Evolutionary conservation across 305 asterid species (phyloP), one percentile per base, ranked within the genome.

Genomic region (Fraxinus dipetala): DNA sequence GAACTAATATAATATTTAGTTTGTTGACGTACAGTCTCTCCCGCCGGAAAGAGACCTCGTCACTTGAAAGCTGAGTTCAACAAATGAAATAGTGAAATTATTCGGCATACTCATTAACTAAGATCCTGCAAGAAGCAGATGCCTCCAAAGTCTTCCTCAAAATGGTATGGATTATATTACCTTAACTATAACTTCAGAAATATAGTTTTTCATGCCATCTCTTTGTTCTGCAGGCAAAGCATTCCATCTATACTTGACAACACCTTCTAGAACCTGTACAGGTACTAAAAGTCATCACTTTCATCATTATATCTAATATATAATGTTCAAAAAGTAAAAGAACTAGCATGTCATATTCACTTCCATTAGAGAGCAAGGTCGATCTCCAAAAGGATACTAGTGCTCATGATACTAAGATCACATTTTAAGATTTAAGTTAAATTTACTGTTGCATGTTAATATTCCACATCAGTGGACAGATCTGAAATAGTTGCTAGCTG

Each of bases 131-230:
- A 20, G 32, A 16, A 75, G 45, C n/a, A 76, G 54, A 78, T 36
- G 54, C 70, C 45, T 59, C 5, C 16, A 63, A 82, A 67, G 61
- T 40, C 28, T 24, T 20, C 48, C 45, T 79, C 7, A 73, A 32
- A 20, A 84, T 28, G 77, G 79, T 18, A 18, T 45, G 31, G 56
- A 22, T 75, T 26, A 11, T 78, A 67, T 87, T 87, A 96, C 99
- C 97, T 93, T 94, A 16, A 96, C 98, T 74, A 96, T 96, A 81
- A 96, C 98, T 70, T 96, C 98, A 86, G 99, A 96, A 78, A 96
- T 96, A 89, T 94, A 96, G 83, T 96, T 96, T 83, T 96, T 96
- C 99, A 96, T 95, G 86, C 99, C 99, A 88, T 93, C 99, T 77
- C 99, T 88, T 87, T 96, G 98, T 84, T 92, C 98, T 78, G 86